Base-by-base conservation (phyloP, 441 rosid species). In the Mallotus repandus region DNA sequence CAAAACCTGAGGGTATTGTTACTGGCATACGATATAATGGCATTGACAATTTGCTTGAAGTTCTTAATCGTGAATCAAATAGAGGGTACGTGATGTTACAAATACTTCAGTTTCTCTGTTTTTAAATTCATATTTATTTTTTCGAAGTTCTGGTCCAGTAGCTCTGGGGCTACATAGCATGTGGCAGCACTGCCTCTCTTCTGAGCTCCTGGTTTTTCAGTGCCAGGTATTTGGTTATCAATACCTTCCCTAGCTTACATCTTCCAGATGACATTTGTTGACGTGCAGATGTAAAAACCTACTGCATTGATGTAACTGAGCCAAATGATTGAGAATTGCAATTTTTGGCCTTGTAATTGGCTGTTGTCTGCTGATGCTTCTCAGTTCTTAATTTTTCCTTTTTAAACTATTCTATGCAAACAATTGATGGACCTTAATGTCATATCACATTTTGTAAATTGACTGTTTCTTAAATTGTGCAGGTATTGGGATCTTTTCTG, bases 401-500 rank as follows among this genome's bases (percentile, higher is more conserved):
- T 32, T 9, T 19, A 38, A 54, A 55, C n/a, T 63, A 61, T 29
- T 58, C 67, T 35, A 63, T 61, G 45, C 57, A 22, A 63, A 22
- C 32, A 70, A 66, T 55, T 15, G 61, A 49, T 58, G 1, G 8
- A 73, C 74, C 59, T 19, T 72, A 32, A 52, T 22, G 57, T 71
- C 41, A 32, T 56, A n/a, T 35, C 32, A 64, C 57, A 56, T 2
- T 22, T 58, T 66, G 22, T 35, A 62, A 64, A 49, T 72, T 63
- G 69, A 54, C 74, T 78, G 16, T 45, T 67, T 54, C 54, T 74
- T 77, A 22, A 82, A 29, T 29, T 69, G 19, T 81, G 77, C 50
- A 92, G 98, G 82, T 94, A 90, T 63, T 94, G 98, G 98, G 98
- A 94, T 81, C 94, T 94, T 10, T 88, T 87, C 4, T 94, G 98